Percentiles rank a stretch among this genome's conserved stretches.
Conservation (phyloP, 2,329 filamentous ascomycete genomes). For the Aspergillus proliferans region DNA sequence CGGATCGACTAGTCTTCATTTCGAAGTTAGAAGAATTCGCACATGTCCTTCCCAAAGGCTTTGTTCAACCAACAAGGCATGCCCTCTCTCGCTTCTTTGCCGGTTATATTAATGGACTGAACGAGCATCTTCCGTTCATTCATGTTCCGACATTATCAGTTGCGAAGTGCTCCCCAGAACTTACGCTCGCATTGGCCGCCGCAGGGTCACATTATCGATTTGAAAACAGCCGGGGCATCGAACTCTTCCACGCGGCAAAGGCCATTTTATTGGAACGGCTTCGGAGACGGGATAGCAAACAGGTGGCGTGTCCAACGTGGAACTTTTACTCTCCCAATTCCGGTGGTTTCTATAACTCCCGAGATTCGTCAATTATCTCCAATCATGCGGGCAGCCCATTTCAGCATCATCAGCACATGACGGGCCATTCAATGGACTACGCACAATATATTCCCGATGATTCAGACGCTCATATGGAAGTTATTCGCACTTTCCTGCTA, state of each 20-base stretch:
- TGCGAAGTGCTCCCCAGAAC: slow-evolving; percentile 41
- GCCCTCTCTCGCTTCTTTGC: slow-evolving; percentile 45
- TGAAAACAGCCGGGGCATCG: slow-evolving; percentile 47
- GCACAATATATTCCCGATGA: slow-evolving; percentile 34
- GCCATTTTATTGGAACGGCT: slow-evolving; percentile 50
- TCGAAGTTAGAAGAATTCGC: slow-evolving; percentile 42
- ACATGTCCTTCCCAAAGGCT: slow-evolving; percentile 41
- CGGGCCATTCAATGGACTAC: slow-evolving; percentile 23
- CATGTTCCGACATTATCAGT: slow-evolving; percentile 45
- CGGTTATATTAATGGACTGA: slow-evolving; percentile 47
- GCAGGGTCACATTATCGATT: slow-evolving; percentile 46
- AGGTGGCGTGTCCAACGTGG: slow-evolving; percentile 38
- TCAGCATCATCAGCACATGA: slow-evolving; percentile 31
- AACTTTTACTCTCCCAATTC: slow-evolving; percentile 34
- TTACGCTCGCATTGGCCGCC: slow-evolving; percentile 47
- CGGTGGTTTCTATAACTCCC: slow-evolving; percentile 32
- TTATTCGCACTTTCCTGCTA: slow-evolving; percentile 45
- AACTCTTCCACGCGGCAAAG: slow-evolving; percentile 53
- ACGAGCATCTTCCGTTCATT: slow-evolving; percentile 48
- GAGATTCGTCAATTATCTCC: slow-evolving; percentile 37
- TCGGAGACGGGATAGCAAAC: slow-evolving; percentile 43
- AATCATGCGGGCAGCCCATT: slow-evolving; percentile 40
- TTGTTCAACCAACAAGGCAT: slow-evolving; percentile 45
- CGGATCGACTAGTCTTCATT: slow-evolving; percentile 41
- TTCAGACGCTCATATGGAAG: slow-evolving; percentile 44